Percentiles rank a stretch among this genome's conserved stretches.
Evolutionary conservation across 2,329 filamentous ascomycete species (phyloP).

Genomic region (Diaporthe amygdali): DNA sequence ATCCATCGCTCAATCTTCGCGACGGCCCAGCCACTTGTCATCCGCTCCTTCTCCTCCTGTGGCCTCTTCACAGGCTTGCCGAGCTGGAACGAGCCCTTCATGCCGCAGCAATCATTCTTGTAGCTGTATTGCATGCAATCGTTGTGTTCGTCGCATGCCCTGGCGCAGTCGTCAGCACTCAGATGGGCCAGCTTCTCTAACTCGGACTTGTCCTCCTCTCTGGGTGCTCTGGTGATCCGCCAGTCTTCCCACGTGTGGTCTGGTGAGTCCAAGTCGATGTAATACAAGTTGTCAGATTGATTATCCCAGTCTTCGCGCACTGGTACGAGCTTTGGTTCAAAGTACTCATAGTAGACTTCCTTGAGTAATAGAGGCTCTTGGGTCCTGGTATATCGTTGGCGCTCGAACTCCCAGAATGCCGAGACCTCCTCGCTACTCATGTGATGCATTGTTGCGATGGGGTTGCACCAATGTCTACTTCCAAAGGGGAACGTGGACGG

Average conservation of each 20-base stretch:
- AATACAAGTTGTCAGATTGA: slow-evolving; percentile 48
- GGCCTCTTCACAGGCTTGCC: slow-evolving; percentile 42
- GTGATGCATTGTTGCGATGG: slow-evolving; percentile 62
- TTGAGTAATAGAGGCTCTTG: slow-evolving; percentile 46
- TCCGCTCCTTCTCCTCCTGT: slow-evolving; percentile 35
- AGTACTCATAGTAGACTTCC: slow-evolving; percentile 54
- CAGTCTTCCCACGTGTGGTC: slow-evolving; percentile 36
- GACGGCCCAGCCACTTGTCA: slow-evolving; percentile 48
- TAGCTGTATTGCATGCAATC: slow-evolving; percentile 49
- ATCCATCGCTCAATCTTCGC: slow-evolving; percentile 47
- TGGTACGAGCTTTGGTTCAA: slow-evolving; percentile 44
- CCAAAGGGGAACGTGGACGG: slow-evolving; percentile 54
- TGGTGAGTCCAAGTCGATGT: slow-evolving; percentile 39
- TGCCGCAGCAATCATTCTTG: slow-evolving; percentile 43
- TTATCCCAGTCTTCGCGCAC: slow-evolving; percentile 59
- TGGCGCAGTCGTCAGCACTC: slow-evolving; percentile 47
- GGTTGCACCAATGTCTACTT: slow-evolving; percentile 58
- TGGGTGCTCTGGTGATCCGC: slow-evolving; percentile 39
- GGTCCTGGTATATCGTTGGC: slow-evolving; percentile 36
- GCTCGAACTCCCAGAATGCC: slow-evolving; percentile 57
- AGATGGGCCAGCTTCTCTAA: slow-evolving; percentile 47
- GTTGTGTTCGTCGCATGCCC: slow-evolving; percentile 45
- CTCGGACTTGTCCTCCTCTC: slow-evolving; percentile 36
- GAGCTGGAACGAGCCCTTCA: slow-evolving; percentile 41
- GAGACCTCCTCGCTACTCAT: slow-evolving; percentile 55